Evolutionary conservation across 2,329 filamentous ascomycete species (phyloP).

Genomic region (Talaromyces pinophilus): DNA sequence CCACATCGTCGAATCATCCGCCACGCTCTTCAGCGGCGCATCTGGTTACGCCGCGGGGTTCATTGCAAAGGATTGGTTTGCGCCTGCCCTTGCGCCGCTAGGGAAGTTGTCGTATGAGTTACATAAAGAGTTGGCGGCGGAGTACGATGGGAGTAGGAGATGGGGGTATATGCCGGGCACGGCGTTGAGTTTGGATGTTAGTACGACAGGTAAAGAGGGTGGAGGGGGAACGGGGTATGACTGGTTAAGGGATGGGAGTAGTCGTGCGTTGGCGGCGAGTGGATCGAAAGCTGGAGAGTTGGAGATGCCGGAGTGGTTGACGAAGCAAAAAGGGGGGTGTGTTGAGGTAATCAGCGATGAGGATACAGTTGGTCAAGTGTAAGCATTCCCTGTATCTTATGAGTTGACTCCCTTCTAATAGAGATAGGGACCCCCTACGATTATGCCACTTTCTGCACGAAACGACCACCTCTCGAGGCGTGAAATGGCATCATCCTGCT

Average conservation of each 20-base stretch:
- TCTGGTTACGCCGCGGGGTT: conserved; percentile 76
- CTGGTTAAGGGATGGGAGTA: conserved; percentile 67
- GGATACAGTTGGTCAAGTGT: conserved; percentile 66
- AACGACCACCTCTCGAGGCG: conserved; percentile 60
- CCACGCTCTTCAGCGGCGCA: conserved; percentile 68
- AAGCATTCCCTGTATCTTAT: conserved; percentile 34
- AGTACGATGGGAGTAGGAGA: conserved; percentile 57
- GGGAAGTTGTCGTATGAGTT: conserved; percentile 69
- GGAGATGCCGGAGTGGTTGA: conserved; percentile 60
- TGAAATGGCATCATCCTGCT: conserved; percentile 66
- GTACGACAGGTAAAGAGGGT: conserved; percentile 32
- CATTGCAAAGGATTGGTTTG: conserved; percentile 72
- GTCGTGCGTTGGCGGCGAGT: conserved; percentile 57
- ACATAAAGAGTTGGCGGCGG: conserved; percentile 64
- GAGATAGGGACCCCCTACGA: conserved; percentile 61
- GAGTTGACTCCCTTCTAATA: neutral
- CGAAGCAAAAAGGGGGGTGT: conserved; percentile 54
- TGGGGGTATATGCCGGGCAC: conserved; percentile 64
- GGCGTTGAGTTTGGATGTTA: conserved; percentile 56
- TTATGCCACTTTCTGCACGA: conserved; percentile 67
- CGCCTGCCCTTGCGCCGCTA: conserved; percentile 57
- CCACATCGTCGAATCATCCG: conserved; percentile 60
- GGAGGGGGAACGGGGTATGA: conserved; percentile 56
- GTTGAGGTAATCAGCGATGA: conserved; percentile 64
- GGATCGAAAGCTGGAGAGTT: conserved; percentile 34